Base-by-base conservation (phyloP, 1,139 yeast species). In the Tardiomyces digboiensis region DNA sequence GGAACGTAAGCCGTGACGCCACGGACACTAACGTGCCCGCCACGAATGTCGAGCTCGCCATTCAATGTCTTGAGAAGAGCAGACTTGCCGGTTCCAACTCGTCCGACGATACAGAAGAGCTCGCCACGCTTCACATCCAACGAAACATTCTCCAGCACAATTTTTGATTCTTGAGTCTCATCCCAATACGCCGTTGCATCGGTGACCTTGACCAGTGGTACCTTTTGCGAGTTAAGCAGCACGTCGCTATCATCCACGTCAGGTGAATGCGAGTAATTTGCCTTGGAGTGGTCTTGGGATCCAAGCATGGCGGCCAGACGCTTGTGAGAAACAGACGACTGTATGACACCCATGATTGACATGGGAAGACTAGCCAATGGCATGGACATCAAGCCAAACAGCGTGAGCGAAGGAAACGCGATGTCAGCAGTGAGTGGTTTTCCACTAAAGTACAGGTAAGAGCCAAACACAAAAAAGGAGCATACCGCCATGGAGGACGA, bases 41-140 rank as follows among this genome's bases (percentile, higher is more conserved):
- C 67, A 2, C 83, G 86, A 45, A 68, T 61, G 44, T 69, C 66
- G 44, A 78, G 60, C 46, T 78, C 81, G 2, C 93, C 89, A 33
- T 82, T 62, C 4, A 84, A 54, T 7, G 83, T 70, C 52, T 75
- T 74, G 36, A 84, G 60, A 39, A 85, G 66, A 0, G 91, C 80
- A 0, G 89, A 72, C 56, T 85, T 85, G 43, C 95, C 95, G n/a
- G 85, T 59, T 7, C 95, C 95, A 36, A 86, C 93, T 52, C 74
- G 71, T n/a, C 95, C 95, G 36, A 83, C 81, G 42, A 86, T 66
- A 62, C 94, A 82, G 1, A 81, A 70, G 39, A 86, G 66, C 44
- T 75, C 74, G 13, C 87, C 86, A 49, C 74, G 74, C 16, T 59
- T 65, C 1, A 84, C 85, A 6, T 59, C 53, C 50, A 82, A 77